Evolutionary conservation across 805 yeast species (phyloP).

Genomic region (Saccharomycopsis sp.): DNA sequence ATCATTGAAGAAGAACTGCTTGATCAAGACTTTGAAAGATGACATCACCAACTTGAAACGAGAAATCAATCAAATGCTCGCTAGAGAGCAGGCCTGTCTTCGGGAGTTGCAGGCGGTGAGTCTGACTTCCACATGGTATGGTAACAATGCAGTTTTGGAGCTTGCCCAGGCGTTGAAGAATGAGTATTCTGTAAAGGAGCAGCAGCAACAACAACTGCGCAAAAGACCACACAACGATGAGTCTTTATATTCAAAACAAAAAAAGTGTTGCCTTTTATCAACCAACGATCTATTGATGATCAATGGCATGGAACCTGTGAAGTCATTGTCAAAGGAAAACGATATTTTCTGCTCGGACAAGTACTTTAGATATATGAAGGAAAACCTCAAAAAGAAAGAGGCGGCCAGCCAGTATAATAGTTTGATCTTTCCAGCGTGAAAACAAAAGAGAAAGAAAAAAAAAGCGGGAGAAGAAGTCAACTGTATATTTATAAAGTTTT

Average conservation of each 20-base stretch:
- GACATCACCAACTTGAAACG: conserved; percentile 15
- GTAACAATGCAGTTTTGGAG: not conserved
- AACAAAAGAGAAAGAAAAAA: no score
- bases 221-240: no score
- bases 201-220: not conserved
- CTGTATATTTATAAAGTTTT: no score
- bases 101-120: not conserved
- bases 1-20: conserved; percentile 17
- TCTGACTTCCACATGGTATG: not conserved
- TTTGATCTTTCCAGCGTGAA: no score
- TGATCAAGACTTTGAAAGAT: conserved; percentile 15
- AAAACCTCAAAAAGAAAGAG: no score
- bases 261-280: not conserved
- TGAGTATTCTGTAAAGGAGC: not conserved
- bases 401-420: no score
- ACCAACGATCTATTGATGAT: conserved; percentile 13
- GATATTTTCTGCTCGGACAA: not conserved
- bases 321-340: not conserved
- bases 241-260: no score
- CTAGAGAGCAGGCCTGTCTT: conserved; percentile 14
- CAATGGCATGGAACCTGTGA: conserved; percentile 9
- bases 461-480: no score
- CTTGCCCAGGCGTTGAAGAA: not conserved
- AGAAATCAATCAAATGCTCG: conserved; percentile 15
- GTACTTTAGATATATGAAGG: not conserved